These are phyloP conservation scores for Alternaria dauci DNA, from an alignment of 2,329 filamentous ascomycete species.

Conservation along the genomic window DNA sequence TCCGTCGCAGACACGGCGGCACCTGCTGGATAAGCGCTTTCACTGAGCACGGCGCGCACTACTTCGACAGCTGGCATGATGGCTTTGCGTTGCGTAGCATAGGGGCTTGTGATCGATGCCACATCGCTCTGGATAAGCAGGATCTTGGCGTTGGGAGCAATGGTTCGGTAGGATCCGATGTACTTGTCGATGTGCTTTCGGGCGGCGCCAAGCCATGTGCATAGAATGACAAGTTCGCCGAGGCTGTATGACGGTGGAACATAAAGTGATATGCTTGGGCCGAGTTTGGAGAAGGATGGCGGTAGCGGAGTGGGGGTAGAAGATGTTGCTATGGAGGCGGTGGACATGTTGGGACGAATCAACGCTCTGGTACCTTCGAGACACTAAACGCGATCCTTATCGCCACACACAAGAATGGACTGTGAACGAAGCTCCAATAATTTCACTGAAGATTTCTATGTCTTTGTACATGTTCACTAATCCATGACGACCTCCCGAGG, in stretches of 20 bases:
- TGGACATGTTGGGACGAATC: neutral
- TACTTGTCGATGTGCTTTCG: conserved; percentile 33
- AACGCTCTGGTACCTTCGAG: too few relatives aligned
- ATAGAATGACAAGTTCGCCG: conserved; percentile 26
- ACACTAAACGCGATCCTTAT: too few relatives aligned
- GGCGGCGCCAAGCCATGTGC: conserved; percentile 29
- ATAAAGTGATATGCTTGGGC: conserved; percentile 13
- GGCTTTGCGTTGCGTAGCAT: conserved; percentile 9
- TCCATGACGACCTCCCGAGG: neutral
- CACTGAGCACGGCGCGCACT: conserved; percentile 9
- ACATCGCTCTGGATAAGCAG: conserved; percentile 25
- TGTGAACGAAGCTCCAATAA: neutral
- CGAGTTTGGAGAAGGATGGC: conserved; percentile 6
- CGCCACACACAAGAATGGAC: too few relatives aligned
- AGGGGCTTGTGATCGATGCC: conserved; percentile 12
- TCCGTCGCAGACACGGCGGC: neutral
- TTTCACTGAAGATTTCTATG: neutral
- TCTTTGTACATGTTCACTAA: neutral
- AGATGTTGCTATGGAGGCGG: neutral
- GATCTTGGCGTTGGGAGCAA: conserved; percentile 22
- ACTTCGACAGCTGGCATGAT: conserved; percentile 23
- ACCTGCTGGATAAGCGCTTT: conserved; percentile 2
- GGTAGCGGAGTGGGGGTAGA: neutral
- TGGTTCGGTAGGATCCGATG: conserved; percentile 9
- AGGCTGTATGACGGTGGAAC: conserved; percentile 1